phyloP scores from a whole-genome alignment of 495 filamentous ascomycete genomes.

The Pseudevernia furfuracea region DNA sequence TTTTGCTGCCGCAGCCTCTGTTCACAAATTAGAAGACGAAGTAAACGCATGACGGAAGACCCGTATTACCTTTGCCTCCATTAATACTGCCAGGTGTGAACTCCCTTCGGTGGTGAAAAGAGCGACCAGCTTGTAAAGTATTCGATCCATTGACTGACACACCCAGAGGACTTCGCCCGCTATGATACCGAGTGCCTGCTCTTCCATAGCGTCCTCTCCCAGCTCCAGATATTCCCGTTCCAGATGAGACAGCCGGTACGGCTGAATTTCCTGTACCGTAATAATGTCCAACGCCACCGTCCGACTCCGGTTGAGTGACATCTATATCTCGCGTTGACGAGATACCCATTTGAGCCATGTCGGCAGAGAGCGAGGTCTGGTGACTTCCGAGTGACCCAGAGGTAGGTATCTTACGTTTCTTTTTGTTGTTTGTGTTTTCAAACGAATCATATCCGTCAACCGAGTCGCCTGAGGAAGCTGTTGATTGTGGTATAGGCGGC shows the following conservation, averaged over 20 bases:
- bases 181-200: conserved; percentile 37
- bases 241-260: conserved; percentile 34
- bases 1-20: conserved; percentile 16
- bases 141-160: conserved; percentile 47
- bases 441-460: conserved; percentile 90
- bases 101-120: conserved; percentile 16
- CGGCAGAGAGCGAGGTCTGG: conserved; percentile 53
- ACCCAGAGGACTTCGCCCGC: conserved; percentile 60
- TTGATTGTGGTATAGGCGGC: conserved; percentile 40
- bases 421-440: conserved; percentile 99
- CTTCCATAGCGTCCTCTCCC: conserved; percentile 74
- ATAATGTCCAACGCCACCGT: conserved; percentile 46
- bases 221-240: conserved; percentile 65
- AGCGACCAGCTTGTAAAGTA: conserved; percentile 35
- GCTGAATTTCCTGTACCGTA: conserved; percentile 49
- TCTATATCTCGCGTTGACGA: conserved; percentile 40
- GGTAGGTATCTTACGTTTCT: conserved; percentile 95
- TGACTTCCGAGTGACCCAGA: conserved; percentile 62
- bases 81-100: neutral
- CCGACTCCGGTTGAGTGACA: conserved; percentile 37
- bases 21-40: conserved; percentile 16
- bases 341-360: conserved; percentile 56
- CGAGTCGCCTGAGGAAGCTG: conserved; percentile 39
- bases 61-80: conserved; percentile 23
- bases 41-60: neutral